These are phyloP conservation scores for Sphaerostilbella broomeana DNA, from an alignment of 2,329 filamentous ascomycete species.

Conservation along the genomic window DNA sequence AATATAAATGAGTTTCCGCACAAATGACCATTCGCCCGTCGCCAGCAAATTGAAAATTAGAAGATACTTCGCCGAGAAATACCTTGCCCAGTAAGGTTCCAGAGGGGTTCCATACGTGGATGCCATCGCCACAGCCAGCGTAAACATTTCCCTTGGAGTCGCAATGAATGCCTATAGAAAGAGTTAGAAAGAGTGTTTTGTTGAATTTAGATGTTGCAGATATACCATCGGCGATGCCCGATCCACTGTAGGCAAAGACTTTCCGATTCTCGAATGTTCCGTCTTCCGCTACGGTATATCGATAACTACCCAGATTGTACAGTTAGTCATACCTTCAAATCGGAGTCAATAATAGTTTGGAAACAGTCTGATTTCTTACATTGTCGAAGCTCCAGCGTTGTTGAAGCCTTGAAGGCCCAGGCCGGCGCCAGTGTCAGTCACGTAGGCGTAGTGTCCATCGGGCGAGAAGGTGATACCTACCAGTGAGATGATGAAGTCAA, in stretches of 20 bases:
- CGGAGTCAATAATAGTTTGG: fast-evolving
- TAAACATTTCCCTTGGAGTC: slow-evolving; percentile 43
- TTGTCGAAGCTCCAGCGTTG: slow-evolving; percentile 6
- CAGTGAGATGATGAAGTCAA: slow-evolving; percentile 20
- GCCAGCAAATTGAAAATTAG: slow-evolving; percentile 43
- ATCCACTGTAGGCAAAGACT: slow-evolving; percentile 9
- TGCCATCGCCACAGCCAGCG: slow-evolving; percentile 41
- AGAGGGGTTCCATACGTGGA: slow-evolving; percentile 41
- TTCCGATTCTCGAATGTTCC: slow-evolving; percentile 23
- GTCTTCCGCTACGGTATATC: slow-evolving; percentile 15
- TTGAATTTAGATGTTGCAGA: slow-evolving; percentile 22
- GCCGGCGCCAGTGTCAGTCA: slow-evolving; percentile 36
- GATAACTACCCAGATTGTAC: slow-evolving; percentile 3
- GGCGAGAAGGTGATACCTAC: slow-evolving; percentile 43
- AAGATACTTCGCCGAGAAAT: slow-evolving; percentile 33
- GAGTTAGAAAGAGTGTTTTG: slow-evolving; percentile 32
- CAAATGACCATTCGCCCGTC: slow-evolving; percentile 36
- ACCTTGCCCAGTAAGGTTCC: slow-evolving; percentile 42
- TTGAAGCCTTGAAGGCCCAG: slow-evolving; percentile 19
- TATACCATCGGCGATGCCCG: slow-evolving; percentile 9
- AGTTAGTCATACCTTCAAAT: not conserved
- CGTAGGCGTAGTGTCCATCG: slow-evolving; percentile 36
- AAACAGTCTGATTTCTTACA: not conserved
- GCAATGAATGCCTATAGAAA: slow-evolving; percentile 43
- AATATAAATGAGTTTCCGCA: slow-evolving; percentile 10